phyloP scores from a whole-genome alignment of 257 asterid genomes.

The Phtheirospermum japonicum region DNA sequence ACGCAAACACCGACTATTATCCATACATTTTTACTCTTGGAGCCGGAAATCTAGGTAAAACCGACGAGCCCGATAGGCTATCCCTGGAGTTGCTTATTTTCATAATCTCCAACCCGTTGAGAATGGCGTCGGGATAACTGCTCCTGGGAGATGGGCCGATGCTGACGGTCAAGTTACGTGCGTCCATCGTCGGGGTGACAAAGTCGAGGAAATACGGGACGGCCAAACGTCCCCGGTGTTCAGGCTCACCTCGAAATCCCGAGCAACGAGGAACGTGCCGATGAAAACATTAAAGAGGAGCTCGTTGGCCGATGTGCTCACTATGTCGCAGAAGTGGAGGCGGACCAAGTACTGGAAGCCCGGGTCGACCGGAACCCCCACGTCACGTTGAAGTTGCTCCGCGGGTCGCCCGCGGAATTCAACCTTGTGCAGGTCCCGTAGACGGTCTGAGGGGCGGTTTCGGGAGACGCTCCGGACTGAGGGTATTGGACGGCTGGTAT shows the following conservation, averaged over 20 bases:
- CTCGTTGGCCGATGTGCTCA: slow-evolving; percentile 46
- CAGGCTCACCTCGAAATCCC: slow-evolving; percentile 47
- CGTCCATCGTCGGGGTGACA: slow-evolving; percentile 43
- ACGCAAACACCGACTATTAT: slow-evolving; percentile 51
- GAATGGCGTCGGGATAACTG: slow-evolving; percentile 49
- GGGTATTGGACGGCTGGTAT: slow-evolving; percentile 55
- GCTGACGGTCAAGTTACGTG: slow-evolving; percentile 43
- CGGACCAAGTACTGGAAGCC: slow-evolving; percentile 64
- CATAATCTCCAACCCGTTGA: slow-evolving; percentile 78
- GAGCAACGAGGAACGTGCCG: slow-evolving; percentile 39
- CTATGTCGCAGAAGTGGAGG: slow-evolving; percentile 80
- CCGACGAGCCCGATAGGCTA: slow-evolving; percentile 39
- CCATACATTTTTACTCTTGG: slow-evolving; percentile 41
- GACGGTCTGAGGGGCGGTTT: slow-evolving; percentile 63
- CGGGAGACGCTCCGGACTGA: slow-evolving; percentile 44
- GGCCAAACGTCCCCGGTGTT: slow-evolving; percentile 40
- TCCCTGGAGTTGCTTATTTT: slow-evolving; percentile 57
- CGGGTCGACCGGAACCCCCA: slow-evolving; percentile 62
- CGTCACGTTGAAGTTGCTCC: slow-evolving; percentile 56
- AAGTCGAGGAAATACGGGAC: slow-evolving; percentile 58
- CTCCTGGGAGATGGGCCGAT: slow-evolving; percentile 58
- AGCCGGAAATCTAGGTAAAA: slow-evolving; percentile 26
- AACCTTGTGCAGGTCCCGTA: slow-evolving; percentile 70
- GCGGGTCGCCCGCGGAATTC: slow-evolving; percentile 45
- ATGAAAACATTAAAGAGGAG: slow-evolving; percentile 56